Percentiles rank a stretch among this genome's conserved stretches.
Evolutionary conservation across 495 filamentous ascomycete species (phyloP).

Genomic region (Aspergillus nidulans): DNA sequence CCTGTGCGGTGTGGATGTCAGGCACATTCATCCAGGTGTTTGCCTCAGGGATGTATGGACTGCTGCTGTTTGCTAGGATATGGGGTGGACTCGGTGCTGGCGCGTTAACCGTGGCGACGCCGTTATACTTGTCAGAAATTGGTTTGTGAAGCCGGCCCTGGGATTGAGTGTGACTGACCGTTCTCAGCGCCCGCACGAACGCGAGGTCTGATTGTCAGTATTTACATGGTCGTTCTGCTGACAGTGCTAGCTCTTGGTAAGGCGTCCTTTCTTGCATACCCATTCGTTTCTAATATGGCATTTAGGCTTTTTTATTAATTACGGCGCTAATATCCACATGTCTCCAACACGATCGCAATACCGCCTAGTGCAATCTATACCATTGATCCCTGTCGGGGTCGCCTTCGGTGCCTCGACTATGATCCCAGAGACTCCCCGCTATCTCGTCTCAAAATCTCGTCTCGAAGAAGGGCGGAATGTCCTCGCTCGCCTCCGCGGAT

Average conservation of each 20-base stretch:
- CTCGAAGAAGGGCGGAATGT: conserved; percentile 29
- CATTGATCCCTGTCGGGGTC: conserved; percentile 37
- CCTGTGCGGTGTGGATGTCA: conserved; percentile 35
- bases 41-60: conserved; percentile 40
- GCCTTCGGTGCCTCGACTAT: conserved; percentile 34
- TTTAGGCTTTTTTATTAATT: conserved; percentile 47
- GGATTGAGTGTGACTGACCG: background rate
- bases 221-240: conserved; percentile 47
- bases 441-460: conserved; percentile 35
- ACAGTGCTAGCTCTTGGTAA: conserved; percentile 35
- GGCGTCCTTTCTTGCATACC: background rate
- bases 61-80: conserved; percentile 42
- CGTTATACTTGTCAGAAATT: conserved; percentile 50
- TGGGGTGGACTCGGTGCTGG: conserved; percentile 47
- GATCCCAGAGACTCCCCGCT: conserved; percentile 40
- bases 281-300: background rate
- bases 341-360: conserved; percentile 36
- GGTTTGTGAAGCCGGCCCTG: conserved; percentile 10
- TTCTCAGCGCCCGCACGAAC: conserved; percentile 39
- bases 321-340: conserved; percentile 40
- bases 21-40: conserved; percentile 43
- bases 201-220: conserved; percentile 45
- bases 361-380: conserved; percentile 42
- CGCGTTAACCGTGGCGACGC: conserved; percentile 43
- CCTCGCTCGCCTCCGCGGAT: conserved; percentile 39